Base-by-base conservation (phyloP, 2,329 filamentous ascomycete species). In the Incumbomyces lentus region DNA sequence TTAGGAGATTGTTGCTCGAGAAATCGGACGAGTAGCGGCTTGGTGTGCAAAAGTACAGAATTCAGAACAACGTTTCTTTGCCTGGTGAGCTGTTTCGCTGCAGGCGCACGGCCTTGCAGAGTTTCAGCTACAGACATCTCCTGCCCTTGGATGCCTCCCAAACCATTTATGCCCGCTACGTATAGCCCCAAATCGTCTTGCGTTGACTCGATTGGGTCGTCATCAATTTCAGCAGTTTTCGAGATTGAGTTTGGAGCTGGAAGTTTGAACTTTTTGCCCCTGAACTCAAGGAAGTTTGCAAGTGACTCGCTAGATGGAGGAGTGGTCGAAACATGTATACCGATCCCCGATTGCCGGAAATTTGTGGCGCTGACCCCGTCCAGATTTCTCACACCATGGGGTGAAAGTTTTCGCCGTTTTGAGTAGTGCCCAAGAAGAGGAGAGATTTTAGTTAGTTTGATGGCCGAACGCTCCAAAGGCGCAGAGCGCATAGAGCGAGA, bases 121-220 rank as follows among this genome's bases (percentile, higher is more conserved):
- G n/a, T 31, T 29, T n/a, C 8, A 6, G 14, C 36, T 39, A 13
- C 19, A 30, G 11, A 11, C 33, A 5, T 18, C 34, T 30, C 19
- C 10, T 8, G 33, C 12, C 11, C 18, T 14, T 10, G 19, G n/a
- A 19, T 30, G 16, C 3, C 30, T 34, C 12, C 42, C 22, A 26
- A 26, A 8, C 22, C 22, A 8, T 26, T 8, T 4, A 26, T 5
- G 22, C 22, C 22, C 22, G 8, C 22, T 5, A 5, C 8, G 4
- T 26, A 4, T 26, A 4, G 22, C 8, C 22, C 5, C 8, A 26
- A 4, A 30, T 14, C 40, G 40, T 40, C 30, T 53, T 32, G 52
- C 31, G 53, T 54, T n/a, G 37, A 35, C 17, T 49, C 47, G n/a
- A 56, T 55, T 2, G 52, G 52, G 44, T 56, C 51, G 32, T 52